Percentiles rank a stretch among this genome's conserved stretches.
Conservation (phyloP, 2,329 filamentous ascomycete species). For the Torrubiella hemipterigena region DNA sequence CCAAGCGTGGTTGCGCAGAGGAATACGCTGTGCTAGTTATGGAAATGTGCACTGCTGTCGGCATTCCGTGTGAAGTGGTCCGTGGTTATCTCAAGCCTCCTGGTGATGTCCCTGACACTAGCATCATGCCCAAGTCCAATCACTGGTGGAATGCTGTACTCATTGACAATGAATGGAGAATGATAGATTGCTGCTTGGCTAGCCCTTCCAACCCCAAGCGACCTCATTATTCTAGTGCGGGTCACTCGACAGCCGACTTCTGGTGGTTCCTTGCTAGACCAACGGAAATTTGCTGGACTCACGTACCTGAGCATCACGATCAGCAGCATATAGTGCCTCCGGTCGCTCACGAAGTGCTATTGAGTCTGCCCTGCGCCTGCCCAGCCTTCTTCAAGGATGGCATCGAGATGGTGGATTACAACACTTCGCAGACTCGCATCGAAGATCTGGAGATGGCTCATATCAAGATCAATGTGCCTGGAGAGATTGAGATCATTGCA, state of each 20-base stretch:
- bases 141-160: constrained; percentile 97
- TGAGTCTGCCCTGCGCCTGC: constrained; percentile 76
- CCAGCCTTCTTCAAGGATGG: constrained; percentile 78
- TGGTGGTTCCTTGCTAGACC: constrained; percentile 95
- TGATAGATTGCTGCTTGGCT: constrained; percentile 88
- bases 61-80: constrained; percentile 77
- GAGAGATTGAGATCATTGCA: constrained; percentile 82
- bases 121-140: constrained; percentile 74
- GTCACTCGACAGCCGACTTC: constrained; percentile 59
- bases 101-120: constrained; percentile 70
- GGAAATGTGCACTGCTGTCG: constrained; percentile 89
- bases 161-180: constrained; percentile 89
- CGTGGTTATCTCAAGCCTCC: constrained; percentile 84
- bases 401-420: constrained; percentile 75
- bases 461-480: constrained; percentile 73
- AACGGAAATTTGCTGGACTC: constrained; percentile 86
- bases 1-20: constrained; percentile 71
- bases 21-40: constrained; percentile 81
- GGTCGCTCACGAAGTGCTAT: constrained; percentile 71
- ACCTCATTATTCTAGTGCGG: constrained; percentile 61
- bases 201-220: constrained; percentile 82
- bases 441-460: constrained; percentile 93
- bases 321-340: constrained; percentile 92
- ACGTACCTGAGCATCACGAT: constrained; percentile 74
- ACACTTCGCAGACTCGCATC: constrained; percentile 73